These are phyloP conservation scores for Cercospora berteroae DNA, from an alignment of 2,329 filamentous ascomycete genomes.

Conservation along the genomic window DNA sequence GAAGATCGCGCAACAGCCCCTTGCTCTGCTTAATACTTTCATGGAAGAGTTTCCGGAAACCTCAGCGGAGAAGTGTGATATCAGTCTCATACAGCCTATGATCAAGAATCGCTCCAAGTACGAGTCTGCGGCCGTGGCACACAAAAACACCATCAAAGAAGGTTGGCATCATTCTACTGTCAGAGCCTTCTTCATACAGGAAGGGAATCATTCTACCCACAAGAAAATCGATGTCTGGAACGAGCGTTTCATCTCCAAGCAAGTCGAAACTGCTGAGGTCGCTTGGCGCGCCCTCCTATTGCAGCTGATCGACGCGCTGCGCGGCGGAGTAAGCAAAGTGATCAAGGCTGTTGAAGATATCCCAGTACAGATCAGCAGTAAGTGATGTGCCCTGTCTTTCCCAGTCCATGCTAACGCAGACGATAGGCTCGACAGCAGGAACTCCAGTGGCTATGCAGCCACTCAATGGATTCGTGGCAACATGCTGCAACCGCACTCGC, in stretches of 20 bases:
- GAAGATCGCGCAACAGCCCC: not conserved
- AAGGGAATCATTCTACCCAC: slow-evolving; percentile 22
- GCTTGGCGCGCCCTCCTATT: not conserved
- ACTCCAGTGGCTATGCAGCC: not conserved
- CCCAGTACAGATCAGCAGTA: slow-evolving; percentile 6
- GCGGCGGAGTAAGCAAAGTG: not conserved
- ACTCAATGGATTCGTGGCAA: not conserved
- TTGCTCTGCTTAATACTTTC: not conserved
- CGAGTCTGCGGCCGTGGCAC: not conserved
- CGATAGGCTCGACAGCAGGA: not conserved
- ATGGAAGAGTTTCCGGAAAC: slow-evolving; percentile 1
- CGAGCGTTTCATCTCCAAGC: slow-evolving; percentile 21
- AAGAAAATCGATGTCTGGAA: slow-evolving; percentile 22
- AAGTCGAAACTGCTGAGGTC: not conserved
- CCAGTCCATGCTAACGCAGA: not conserved
- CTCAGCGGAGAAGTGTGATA: not conserved
- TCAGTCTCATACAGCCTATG: slow-evolving; percentile 13
- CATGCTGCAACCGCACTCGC: slow-evolving; percentile 12
- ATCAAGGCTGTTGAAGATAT: slow-evolving; percentile 2
- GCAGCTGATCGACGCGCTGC: not conserved
- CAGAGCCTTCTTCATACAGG: slow-evolving; percentile 25
- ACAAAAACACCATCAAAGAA: not conserved
- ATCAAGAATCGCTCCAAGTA: not conserved
- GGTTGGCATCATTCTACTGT: slow-evolving; percentile 19
- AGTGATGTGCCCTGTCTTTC: not conserved